Evolutionary conservation across 2,329 filamentous ascomycete species (phyloP).

Genomic region (Chaetothyriales sp.): DNA sequence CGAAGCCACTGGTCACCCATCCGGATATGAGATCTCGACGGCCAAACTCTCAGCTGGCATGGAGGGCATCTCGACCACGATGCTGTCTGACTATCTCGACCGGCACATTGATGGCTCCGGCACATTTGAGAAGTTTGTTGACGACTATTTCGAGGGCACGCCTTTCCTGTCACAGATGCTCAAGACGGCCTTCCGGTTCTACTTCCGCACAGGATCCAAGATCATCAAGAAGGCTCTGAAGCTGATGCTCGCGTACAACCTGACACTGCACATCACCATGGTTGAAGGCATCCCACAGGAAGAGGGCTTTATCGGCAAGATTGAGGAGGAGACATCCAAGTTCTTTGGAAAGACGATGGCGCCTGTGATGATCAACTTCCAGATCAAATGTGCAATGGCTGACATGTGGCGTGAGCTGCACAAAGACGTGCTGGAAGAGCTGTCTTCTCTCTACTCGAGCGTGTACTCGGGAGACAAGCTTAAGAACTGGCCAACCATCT

Average conservation of each 20-base stretch:
- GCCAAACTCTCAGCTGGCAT: slow-evolving; percentile 78
- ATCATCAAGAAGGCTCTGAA: slow-evolving; percentile 93
- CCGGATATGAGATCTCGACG: slow-evolving; percentile 72
- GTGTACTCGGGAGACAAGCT: slow-evolving; percentile 94
- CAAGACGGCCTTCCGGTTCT: slow-evolving; percentile 89
- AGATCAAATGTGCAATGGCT: slow-evolving; percentile 92
- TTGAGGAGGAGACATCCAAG: slow-evolving; percentile 72
- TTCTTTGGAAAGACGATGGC: slow-evolving; percentile 82
- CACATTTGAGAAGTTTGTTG: slow-evolving; percentile 82
- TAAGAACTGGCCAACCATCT: slow-evolving; percentile 98
- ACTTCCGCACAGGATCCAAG: slow-evolving; percentile 70
- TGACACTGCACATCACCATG: slow-evolving; percentile 88
- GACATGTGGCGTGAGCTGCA: slow-evolving; percentile 97
- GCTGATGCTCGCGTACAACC: slow-evolving; percentile 86
- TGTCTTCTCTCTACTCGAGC: slow-evolving; percentile 85
- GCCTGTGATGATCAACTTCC: slow-evolving; percentile 98
- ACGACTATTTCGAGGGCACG: slow-evolving; percentile 91
- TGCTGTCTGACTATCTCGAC: slow-evolving; percentile 83
- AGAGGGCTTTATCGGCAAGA: slow-evolving; percentile 61
- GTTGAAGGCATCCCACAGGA: slow-evolving; percentile 79
- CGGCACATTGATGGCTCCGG: slow-evolving; percentile 83
- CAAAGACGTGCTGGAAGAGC: slow-evolving; percentile 87
- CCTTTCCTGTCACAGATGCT: slow-evolving; percentile 90
- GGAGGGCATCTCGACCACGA: slow-evolving; percentile 66
- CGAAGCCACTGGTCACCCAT: slow-evolving; percentile 56